Percentiles rank a stretch among this genome's conserved stretches.
phyloP scores from a whole-genome alignment of 306 rosid species.

The Arachis stenosperma region DNA sequence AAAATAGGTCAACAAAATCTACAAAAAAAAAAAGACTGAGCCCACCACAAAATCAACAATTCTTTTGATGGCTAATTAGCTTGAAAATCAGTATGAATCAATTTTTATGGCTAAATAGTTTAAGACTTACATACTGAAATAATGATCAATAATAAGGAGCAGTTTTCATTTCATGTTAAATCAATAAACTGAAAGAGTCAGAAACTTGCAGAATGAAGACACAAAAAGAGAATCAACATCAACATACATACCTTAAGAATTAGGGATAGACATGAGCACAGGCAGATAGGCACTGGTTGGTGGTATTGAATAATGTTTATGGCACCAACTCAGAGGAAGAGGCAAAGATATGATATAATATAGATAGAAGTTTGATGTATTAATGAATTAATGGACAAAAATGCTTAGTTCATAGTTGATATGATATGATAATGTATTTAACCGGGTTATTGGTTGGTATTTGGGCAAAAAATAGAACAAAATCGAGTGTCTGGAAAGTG shows the following conservation, averaged over 20 bases:
- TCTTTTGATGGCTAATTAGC: background rate
- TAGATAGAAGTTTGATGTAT: background rate
- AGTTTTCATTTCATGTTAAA: background rate
- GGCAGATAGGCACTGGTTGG: background rate
- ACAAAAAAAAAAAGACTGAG: too few species aligned
- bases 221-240: background rate
- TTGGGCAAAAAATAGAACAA: background rate
- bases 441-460: background rate
- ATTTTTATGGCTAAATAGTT: background rate
- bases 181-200: background rate
- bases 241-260: conserved; percentile 25
- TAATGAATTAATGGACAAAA: background rate
- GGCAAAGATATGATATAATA: background rate
- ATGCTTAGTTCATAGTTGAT: background rate
- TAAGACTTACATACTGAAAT: background rate
- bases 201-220: background rate
- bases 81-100: background rate
- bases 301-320: background rate
- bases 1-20: too few species aligned
- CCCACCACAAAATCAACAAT: too few species aligned
- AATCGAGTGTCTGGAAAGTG: background rate
- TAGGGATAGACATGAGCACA: background rate
- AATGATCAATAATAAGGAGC: background rate
- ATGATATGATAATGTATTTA: too few species aligned
- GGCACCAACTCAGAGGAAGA: background rate